Evolutionary conservation across 495 filamentous ascomycete species (phyloP).

Genomic region (Aspergillus mulundensis): DNA sequence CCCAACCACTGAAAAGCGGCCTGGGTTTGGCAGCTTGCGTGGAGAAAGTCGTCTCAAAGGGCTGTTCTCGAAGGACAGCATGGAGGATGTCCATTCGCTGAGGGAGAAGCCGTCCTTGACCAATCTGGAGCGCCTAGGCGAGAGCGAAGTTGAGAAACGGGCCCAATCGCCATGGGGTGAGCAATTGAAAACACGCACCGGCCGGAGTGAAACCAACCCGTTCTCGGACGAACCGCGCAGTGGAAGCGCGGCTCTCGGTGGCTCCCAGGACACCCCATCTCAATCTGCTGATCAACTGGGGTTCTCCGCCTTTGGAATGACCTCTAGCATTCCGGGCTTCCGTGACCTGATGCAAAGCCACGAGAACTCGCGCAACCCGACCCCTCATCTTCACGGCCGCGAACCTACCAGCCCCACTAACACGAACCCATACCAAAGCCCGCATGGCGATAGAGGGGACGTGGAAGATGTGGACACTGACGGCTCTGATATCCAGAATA

Average conservation of each 20-base stretch:
- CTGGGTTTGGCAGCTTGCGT: slow-evolving; percentile 61
- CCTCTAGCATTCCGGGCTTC: slow-evolving; percentile 63
- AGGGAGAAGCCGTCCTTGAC: slow-evolving; percentile 52
- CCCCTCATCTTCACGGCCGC: slow-evolving; percentile 50
- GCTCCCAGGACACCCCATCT: slow-evolving; percentile 64
- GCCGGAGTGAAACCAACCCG: slow-evolving; percentile 76
- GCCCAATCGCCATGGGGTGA: slow-evolving; percentile 53
- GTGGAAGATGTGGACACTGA: slow-evolving; percentile 63
- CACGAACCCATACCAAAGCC: slow-evolving; percentile 96
- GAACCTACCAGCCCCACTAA: slow-evolving; percentile 87
- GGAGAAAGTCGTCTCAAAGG: slow-evolving; percentile 82
- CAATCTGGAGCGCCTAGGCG: slow-evolving; percentile 52
- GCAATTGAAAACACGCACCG: slow-evolving; percentile 43
- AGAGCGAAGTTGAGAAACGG: slow-evolving; percentile 43
- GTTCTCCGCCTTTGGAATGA: slow-evolving; percentile 74
- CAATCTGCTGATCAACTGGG: slow-evolving; percentile 50
- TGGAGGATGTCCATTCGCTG: slow-evolving; percentile 55
- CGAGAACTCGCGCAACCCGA: slow-evolving; percentile 55
- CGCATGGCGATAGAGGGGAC: slow-evolving; percentile 71
- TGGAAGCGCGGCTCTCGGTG: slow-evolving; percentile 77
- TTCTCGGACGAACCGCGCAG: slow-evolving; percentile 63
- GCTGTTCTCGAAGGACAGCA: slow-evolving; percentile 71
- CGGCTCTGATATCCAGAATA: slow-evolving; percentile 51
- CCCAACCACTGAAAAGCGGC: slow-evolving; percentile 61
- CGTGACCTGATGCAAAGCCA: slow-evolving; percentile 59